Percentiles rank a stretch among this genome's conserved stretches.
Conservation (phyloP, 78 protist species). For the Tieghemostelium lacteum region DNA sequence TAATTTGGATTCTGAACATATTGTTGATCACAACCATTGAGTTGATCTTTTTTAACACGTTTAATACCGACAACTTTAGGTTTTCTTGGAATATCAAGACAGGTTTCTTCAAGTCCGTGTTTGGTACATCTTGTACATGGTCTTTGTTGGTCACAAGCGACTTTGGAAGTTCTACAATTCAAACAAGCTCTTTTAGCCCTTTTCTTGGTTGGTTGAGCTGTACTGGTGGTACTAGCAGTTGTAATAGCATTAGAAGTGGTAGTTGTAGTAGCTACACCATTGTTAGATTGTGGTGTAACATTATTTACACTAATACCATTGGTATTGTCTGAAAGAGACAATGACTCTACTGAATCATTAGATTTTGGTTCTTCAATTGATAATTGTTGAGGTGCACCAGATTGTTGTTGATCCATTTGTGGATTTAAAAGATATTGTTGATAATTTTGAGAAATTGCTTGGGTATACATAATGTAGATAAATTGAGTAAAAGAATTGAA, state of each 20-base stretch:
- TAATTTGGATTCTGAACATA: not conserved
- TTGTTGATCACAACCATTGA: not conserved
- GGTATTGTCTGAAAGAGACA: too few species aligned
- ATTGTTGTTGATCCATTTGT: not conserved
- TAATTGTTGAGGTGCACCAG: not conserved
- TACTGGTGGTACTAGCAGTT: too few species aligned
- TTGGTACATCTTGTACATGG: constrained; percentile 70
- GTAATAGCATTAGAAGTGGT: not conserved
- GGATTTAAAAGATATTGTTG: not conserved
- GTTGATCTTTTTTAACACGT: constrained; percentile 18
- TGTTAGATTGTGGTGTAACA: not conserved
- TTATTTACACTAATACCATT: not conserved
- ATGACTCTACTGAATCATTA: too few species aligned
- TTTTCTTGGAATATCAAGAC: constrained; percentile 74
- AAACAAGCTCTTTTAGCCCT: constrained; percentile 79
- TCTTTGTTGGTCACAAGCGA: constrained; percentile 78
- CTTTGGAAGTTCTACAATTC: constrained; percentile 71
- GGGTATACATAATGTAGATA: not conserved
- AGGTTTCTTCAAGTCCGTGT: constrained; percentile 63
- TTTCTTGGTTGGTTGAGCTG: constrained; percentile 27
- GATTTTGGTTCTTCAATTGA: too few species aligned
- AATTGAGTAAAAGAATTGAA: too few species aligned
- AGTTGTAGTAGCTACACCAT: not conserved
- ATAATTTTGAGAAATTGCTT: too few species aligned
- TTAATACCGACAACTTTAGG: constrained; percentile 17